Evolutionary conservation across 768 basidiomycete genomes (phyloP), one percentile per base, ranked within the genome.

Genomic region (Mycena albidolilacea): DNA sequence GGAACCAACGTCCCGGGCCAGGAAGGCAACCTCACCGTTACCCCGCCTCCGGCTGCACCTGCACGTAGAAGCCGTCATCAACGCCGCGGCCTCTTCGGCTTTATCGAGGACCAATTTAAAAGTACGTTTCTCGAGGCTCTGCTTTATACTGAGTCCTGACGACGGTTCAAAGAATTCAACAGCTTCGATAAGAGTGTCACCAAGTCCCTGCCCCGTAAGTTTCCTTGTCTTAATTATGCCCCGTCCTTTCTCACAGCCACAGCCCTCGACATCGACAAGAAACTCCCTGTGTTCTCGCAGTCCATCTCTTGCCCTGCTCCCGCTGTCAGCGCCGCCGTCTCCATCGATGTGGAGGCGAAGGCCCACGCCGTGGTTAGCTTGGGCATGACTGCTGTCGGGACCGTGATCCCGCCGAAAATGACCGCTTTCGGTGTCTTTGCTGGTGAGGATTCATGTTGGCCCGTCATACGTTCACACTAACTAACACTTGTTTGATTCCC

Each of bases 331-430:
- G 79, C 76, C 0, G 71, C 76, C 35, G 62, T 77, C 14, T 71
- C 72, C 4, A 73, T 74, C 0, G 70, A 76, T 62, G 60, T 78
- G 5, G 66, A 73, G 8, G 76, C 54, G 1, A 66, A 66, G 12
- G 81, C 80, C n/a, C 78, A 81, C 44, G 81, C 79, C 7, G 70
- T 81, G 12, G 75, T 81, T 4, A 75, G 75, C 7, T 43, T 75
- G 39, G 73, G 73, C 5, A 65, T 68, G 65, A 50, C 55, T 7
- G 73, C 73, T 1, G 73, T 68, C 3, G 84, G 84, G 14, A 79
- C 77, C 35, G 74, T 85, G 60, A 57, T 85, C 50, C 86, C 86
- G 7, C 83, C 82, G 9, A 73, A 77, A 1, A 61, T 84, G 38
- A 61, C 63, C n/a, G 77, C 81, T 12, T 78, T 82, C 67, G 78